Percentiles rank a stretch among this genome's conserved stretches.
Evolutionary conservation across 2,329 filamentous ascomycete genomes (phyloP).

Genomic region (Teratosphaeriaceae sp.): DNA sequence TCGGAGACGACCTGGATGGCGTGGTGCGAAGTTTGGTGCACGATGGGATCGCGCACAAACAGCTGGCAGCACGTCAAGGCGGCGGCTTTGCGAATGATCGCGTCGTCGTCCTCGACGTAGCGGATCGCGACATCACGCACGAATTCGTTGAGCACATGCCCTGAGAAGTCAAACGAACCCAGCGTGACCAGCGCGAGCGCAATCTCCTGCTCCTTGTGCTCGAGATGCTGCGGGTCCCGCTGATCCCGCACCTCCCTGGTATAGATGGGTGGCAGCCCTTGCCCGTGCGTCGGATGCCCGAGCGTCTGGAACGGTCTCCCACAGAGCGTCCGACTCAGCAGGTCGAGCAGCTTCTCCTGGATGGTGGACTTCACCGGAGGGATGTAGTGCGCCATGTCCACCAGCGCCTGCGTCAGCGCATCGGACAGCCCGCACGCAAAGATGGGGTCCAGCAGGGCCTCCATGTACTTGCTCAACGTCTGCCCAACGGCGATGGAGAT

Average conservation of each 20-base stretch:
- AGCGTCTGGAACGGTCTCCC: constrained; percentile 88
- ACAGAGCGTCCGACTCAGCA: constrained; percentile 89
- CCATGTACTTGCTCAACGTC: constrained; percentile 97
- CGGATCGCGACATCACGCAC: constrained; percentile 96
- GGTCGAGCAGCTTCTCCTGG: constrained; percentile 86
- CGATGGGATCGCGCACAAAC: constrained; percentile 93
- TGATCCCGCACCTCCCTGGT: constrained; percentile 62
- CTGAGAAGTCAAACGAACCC: constrained; percentile 93
- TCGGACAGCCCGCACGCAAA: constrained; percentile 94
- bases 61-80: constrained; percentile 96
- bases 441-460: constrained; percentile 87
- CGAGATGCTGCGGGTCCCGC: constrained; percentile 74
- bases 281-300: constrained; percentile 82
- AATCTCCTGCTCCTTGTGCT: constrained; percentile 75
- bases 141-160: constrained; percentile 94
- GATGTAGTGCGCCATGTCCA: constrained; percentile 99
- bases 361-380: constrained; percentile 89
- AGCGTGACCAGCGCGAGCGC: constrained; percentile 90
- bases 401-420: constrained; percentile 87
- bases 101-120: constrained; percentile 94
- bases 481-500: constrained; percentile 92
- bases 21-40: constrained; percentile 95
- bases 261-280: constrained; percentile 73
- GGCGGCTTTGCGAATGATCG: constrained; percentile 87
- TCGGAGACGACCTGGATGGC: constrained; percentile 96